These are phyloP conservation scores for Inga oerstediana DNA, from an alignment of 306 rosid genomes.

Conservation along the genomic window DNA sequence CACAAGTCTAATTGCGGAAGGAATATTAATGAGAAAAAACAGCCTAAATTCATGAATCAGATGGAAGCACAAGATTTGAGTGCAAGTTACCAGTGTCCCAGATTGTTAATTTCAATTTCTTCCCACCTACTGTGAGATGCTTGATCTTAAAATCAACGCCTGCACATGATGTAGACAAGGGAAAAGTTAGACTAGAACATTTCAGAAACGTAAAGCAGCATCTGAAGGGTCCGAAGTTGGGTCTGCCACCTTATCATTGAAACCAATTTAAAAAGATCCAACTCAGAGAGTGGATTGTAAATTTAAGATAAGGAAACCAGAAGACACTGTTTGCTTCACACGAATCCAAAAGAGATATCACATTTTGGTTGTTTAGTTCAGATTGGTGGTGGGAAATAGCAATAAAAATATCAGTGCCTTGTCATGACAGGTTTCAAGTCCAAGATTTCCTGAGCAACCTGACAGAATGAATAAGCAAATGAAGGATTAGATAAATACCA, in stretches of 20 bases:
- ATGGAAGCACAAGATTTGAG: slow-evolving; percentile 18
- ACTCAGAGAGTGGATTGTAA: neutral
- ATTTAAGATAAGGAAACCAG: slow-evolving; percentile 38
- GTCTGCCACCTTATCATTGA: slow-evolving; percentile 12
- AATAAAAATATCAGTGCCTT: neutral
- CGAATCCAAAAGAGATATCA: neutral
- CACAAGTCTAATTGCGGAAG: neutral
- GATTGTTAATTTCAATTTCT: slow-evolving; percentile 89
- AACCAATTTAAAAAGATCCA: slow-evolving; percentile 7
- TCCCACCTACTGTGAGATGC: slow-evolving; percentile 76
- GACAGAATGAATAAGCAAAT: slow-evolving; percentile 22
- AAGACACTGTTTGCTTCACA: slow-evolving; percentile 18
- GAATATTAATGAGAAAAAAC: neutral
- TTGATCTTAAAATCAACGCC: slow-evolving; percentile 99
- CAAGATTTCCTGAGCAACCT: slow-evolving; percentile 13
- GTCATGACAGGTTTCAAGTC: neutral
- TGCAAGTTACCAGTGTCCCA: slow-evolving; percentile 89
- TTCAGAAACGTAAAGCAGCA: slow-evolving; percentile 10
- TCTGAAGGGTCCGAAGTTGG: slow-evolving; percentile 6
- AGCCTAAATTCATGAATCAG: slow-evolving; percentile 22
- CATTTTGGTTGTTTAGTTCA: neutral
- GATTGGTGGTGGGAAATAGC: neutral
- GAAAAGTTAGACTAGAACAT: slow-evolving; percentile 12
- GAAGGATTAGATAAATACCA: slow-evolving; percentile 49
- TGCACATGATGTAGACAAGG: slow-evolving; percentile 36